Conservation (phyloP, 768 basidiomycete species). For the Suillus plorans region DNA sequence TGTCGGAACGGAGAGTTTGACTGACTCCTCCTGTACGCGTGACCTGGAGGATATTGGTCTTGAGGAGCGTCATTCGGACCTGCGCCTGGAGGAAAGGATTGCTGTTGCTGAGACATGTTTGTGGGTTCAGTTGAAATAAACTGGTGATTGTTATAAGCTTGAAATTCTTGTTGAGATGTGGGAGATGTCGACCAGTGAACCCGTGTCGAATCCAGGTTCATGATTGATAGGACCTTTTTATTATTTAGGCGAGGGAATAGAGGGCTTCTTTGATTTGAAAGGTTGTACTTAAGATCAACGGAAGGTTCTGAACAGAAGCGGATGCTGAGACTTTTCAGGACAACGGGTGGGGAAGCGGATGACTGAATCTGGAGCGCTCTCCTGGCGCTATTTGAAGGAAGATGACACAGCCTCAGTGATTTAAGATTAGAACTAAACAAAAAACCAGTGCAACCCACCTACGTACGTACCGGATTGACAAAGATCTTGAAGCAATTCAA, state of each 20-base stretch:
- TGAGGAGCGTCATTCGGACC: slow-evolving; percentile 31
- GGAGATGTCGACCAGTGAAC: slow-evolving; percentile 31
- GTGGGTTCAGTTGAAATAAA: slow-evolving; percentile 23
- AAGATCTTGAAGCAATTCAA: slow-evolving; percentile 8
- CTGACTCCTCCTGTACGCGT: slow-evolving; percentile 32
- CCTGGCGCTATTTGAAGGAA: slow-evolving; percentile 19
- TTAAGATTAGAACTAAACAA: neutral
- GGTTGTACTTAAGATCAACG: slow-evolving; percentile 19
- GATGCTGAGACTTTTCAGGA: slow-evolving; percentile 16
- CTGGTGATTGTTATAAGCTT: slow-evolving; percentile 32
- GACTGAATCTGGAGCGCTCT: slow-evolving; percentile 6
- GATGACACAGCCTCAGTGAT: slow-evolving; percentile 19
- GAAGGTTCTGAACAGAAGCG: slow-evolving; percentile 30
- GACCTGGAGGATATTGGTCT: slow-evolving; percentile 33
- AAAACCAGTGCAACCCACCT: slow-evolving; percentile 24
- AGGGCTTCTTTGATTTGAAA: slow-evolving; percentile 34
- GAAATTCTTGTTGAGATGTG: slow-evolving; percentile 27
- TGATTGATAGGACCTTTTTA: slow-evolving; percentile 33
- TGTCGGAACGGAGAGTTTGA: slow-evolving; percentile 35
- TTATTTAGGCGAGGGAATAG: slow-evolving; percentile 37
- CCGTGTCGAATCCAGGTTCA: slow-evolving; percentile 38
- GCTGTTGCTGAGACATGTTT: slow-evolving; percentile 40
- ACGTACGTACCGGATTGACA: neutral
- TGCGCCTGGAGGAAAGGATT: slow-evolving; percentile 33
- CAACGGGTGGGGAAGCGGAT: slow-evolving; percentile 10